Percentiles rank a stretch among this genome's conserved stretches.
phyloP scores from a whole-genome alignment of 441 rosid species.

The Pelargonium exstipulatum region DNA sequence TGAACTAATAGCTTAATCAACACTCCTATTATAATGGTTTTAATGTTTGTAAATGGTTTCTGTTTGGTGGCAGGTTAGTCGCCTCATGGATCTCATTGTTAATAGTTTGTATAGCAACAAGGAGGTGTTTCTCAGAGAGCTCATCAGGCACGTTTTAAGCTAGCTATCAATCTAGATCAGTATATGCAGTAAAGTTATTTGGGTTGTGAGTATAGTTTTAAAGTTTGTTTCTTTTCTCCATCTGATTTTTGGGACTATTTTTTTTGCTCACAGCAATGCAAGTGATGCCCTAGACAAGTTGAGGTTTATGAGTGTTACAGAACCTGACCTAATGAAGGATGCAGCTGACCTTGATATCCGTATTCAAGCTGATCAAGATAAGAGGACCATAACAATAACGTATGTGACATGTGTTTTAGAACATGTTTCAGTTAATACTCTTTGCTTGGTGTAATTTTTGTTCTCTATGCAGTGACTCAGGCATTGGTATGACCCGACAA shows the following conservation, averaged over 20 bases:
- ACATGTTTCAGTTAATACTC: neutral
- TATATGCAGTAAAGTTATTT: neutral
- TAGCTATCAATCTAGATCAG: conserved; percentile 26
- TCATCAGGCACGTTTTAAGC: conserved; percentile 52
- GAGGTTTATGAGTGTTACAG: conserved; percentile 90
- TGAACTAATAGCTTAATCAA: conserved; percentile 25
- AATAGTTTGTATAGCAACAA: conserved; percentile 96
- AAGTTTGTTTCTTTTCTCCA: neutral
- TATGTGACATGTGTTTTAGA: conserved; percentile 16
- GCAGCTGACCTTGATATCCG: conserved; percentile 84
- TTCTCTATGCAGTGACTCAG: conserved; percentile 62
- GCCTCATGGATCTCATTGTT: conserved; percentile 91
- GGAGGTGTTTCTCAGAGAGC: conserved; percentile 90
- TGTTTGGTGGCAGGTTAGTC: conserved; percentile 60
- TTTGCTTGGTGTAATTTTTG: neutral
- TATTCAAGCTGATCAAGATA: conserved; percentile 80
- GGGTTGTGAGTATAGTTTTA: neutral
- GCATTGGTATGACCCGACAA: conserved; percentile 93
- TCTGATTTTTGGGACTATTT: neutral
- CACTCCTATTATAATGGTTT: conserved; percentile 16
- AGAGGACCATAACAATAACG: conserved; percentile 79
- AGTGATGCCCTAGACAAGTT: conserved; percentile 97
- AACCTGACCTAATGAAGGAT: conserved; percentile 81
- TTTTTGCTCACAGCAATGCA: conserved; percentile 55
- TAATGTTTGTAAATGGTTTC: conserved; percentile 5